These are phyloP conservation scores for Purshia tridentata DNA, from an alignment of 306 rosid genomes.

Conservation along the genomic window DNA sequence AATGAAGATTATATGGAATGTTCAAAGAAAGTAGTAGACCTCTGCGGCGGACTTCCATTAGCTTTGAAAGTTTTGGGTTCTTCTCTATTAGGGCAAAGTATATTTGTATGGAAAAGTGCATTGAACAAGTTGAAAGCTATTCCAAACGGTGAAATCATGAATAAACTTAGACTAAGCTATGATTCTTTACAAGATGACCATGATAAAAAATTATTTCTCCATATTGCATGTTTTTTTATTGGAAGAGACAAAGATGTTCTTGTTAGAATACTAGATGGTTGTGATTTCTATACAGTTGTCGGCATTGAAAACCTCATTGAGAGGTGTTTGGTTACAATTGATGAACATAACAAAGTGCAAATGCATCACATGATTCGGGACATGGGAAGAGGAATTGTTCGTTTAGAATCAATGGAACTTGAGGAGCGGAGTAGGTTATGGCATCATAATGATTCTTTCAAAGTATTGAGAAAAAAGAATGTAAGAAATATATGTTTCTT, in stretches of 20 bases:
- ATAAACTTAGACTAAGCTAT: slow-evolving; percentile 9
- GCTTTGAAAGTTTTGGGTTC: not conserved
- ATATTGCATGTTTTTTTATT: not conserved
- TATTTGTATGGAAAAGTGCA: not conserved
- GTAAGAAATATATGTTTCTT: not conserved
- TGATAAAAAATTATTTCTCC: not conserved
- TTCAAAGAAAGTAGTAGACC: not conserved
- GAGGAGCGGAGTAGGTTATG: slow-evolving; percentile 3
- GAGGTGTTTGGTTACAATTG: not conserved
- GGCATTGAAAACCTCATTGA: not conserved
- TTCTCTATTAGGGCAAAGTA: not conserved
- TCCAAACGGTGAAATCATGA: not conserved
- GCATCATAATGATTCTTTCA: not conserved
- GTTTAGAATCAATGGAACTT: not conserved
- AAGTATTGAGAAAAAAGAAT: not conserved
- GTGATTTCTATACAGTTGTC: not conserved
- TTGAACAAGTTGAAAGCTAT: not conserved
- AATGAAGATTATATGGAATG: not conserved
- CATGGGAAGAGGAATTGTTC: slow-evolving; percentile 11
- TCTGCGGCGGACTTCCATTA: not conserved
- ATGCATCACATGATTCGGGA: slow-evolving; percentile 14
- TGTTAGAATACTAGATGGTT: not conserved
- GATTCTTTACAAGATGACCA: slow-evolving; percentile 5
- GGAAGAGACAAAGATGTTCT: not conserved
- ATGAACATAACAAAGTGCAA: not conserved